Evolutionary conservation across 768 basidiomycete species (phyloP), one percentile per base, ranked within the genome.

Genomic region (Rhizopogon salebrosus): DNA sequence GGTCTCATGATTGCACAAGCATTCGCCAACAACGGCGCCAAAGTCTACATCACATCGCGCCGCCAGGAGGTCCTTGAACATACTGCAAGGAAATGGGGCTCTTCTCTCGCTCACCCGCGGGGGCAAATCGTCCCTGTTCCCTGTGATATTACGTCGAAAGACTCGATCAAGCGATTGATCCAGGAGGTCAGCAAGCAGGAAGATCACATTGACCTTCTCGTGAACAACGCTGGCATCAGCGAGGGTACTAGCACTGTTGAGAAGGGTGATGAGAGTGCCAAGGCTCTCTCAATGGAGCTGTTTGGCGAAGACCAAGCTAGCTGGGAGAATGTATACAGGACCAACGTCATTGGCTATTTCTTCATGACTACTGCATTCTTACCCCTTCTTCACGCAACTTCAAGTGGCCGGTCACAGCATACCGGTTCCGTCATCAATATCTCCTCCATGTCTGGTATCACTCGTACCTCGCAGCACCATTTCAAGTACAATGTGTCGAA

Each of bases 211-310:
- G 84, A 92, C 57, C 80, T 90, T 38, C 76, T 92, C 3, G 77
- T 89, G 41, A 89, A 88, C 68, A 89, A 88, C 66, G 83, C 83
- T 9, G 88, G 87, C 16, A 80, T 80, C 41, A 78, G 55, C 36
- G 23, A 56, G 26, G 58, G 57, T 4, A 64, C 58, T 9, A 61
- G 56, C 35, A 37, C 42, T 1, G 61, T 64, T 16, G 59, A 69
- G 51, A 64, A 69, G 53, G 66, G 60, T 10, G 56, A 66, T 27
- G 59, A 66, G 48, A 63, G 61, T 52, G 62, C 62, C 1, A 35
- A 64, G 37, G 63, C 57, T 3, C 55, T 71, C 24, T 40, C 54
- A n/a, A 52, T 62, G 18, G 55, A 66, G 46, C 61, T 70, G 5
- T 70, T 66, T 62, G 55, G 55, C 18, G 64, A 70, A 48, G 62